phyloP scores from a whole-genome alignment of 805 yeast species.

The Kluyveromyces nonfermentans region DNA sequence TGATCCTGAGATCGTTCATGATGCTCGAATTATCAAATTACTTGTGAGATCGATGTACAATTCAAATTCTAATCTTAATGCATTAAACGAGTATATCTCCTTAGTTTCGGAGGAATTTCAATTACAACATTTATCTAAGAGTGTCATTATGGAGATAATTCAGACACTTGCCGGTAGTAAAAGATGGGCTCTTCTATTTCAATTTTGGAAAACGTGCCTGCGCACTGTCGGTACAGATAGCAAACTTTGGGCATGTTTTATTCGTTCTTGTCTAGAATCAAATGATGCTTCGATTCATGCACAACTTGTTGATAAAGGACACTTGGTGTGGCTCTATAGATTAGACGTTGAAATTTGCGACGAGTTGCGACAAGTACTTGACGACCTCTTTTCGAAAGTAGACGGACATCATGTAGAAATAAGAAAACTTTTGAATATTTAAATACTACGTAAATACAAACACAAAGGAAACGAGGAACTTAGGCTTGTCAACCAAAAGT shows the following conservation, averaged over 20 bases:
- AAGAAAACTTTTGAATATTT: background rate
- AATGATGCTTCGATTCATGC: slow-evolving; percentile 10
- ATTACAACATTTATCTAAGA: slow-evolving; percentile 5
- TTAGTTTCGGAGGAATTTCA: slow-evolving; percentile 6
- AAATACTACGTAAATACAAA: slow-evolving; percentile 4
- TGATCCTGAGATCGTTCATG: slow-evolving; percentile 7
- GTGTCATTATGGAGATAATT: slow-evolving; percentile 12
- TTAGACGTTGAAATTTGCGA: slow-evolving; percentile 13
- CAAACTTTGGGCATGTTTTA: slow-evolving; percentile 21
- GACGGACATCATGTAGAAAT: slow-evolving; percentile 4
- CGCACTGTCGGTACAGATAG: slow-evolving; percentile 11
- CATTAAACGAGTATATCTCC: slow-evolving; percentile 16
- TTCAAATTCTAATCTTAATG: slow-evolving; percentile 8
- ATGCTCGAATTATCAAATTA: slow-evolving; percentile 14
- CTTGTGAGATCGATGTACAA: slow-evolving; percentile 13
- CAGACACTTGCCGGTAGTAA: slow-evolving; percentile 12
- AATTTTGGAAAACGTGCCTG: slow-evolving; percentile 19
- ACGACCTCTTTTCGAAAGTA: slow-evolving; percentile 9
- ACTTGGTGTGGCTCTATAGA: slow-evolving; percentile 20
- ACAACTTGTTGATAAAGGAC: slow-evolving; percentile 15
- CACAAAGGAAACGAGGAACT: background rate
- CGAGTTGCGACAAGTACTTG: slow-evolving; percentile 10
- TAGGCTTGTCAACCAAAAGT: too few relatives aligned
- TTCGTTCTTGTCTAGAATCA: slow-evolving; percentile 12
- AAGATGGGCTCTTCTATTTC: slow-evolving; percentile 16